A percentile compares a stretch with the other conserved stretches of the same genome.
phyloP scores from a whole-genome alignment of 129 eudicot species.

The Centella asiatica region DNA sequence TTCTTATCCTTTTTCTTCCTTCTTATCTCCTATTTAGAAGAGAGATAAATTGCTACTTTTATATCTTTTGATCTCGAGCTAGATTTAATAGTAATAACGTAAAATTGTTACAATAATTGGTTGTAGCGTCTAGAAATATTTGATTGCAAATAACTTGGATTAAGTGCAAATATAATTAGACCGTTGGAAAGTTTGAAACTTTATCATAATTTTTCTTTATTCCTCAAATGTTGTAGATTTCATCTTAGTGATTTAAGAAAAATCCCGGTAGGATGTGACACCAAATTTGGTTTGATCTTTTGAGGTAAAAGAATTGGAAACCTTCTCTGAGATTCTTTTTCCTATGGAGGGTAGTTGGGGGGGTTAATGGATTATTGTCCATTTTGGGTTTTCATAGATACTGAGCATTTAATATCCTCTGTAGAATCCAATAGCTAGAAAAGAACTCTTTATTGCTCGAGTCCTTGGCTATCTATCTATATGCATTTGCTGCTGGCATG shows the following conservation, averaged over 20 bases:
- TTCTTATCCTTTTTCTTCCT: neutral
- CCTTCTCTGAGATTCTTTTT: neutral
- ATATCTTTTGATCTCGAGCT: no score
- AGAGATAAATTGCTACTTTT: no score
- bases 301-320: neutral
- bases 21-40: neutral
- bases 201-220: no score
- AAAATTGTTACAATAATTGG: no score
- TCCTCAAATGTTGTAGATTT: no score
- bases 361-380: neutral
- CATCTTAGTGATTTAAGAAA: no score
- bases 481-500: neutral
- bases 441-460: neutral
- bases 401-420: neutral
- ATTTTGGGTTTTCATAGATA: neutral
- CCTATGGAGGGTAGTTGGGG: conserved; percentile 5
- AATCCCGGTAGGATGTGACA: no score
- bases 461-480: neutral
- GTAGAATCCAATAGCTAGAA: neutral
- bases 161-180: conserved; percentile 15
- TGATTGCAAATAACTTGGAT: no score
- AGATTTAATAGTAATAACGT: no score
- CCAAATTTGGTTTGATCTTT: neutral
- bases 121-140: no score
- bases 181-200: neutral